These are phyloP conservation scores for Naematelia aurantialba DNA, from an alignment of 768 basidiomycete species.

Conservation along the genomic window DNA sequence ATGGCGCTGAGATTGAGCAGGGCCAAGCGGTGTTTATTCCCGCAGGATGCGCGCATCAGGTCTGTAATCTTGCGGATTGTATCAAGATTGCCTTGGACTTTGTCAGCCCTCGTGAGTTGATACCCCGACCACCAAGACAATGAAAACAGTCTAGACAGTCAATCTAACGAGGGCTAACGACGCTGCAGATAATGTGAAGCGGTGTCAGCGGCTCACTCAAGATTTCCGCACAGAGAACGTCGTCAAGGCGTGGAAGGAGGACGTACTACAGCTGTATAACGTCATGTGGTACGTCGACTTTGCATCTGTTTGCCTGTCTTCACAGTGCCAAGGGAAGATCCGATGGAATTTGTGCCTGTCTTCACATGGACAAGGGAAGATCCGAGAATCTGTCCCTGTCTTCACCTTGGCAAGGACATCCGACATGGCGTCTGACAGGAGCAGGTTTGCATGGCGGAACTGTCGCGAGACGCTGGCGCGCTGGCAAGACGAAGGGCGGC, in stretches of 20 bases:
- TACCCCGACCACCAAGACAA: neutral
- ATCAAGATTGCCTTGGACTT: slow-evolving; percentile 95
- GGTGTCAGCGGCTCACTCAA: slow-evolving; percentile 77
- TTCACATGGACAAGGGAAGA: too few species aligned
- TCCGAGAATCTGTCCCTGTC: neutral
- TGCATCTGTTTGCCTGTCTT: neutral
- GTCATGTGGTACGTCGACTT: slow-evolving; percentile 73
- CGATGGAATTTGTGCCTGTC: too few species aligned
- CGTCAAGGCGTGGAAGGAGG: slow-evolving; percentile 81
- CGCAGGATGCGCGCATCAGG: slow-evolving; percentile 64
- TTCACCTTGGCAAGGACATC: neutral
- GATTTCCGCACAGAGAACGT: slow-evolving; percentile 89
- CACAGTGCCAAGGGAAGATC: neutral
- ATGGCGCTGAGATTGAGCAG: slow-evolving; percentile 14
- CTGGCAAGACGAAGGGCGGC: slow-evolving; percentile 5
- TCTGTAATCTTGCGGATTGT: slow-evolving; percentile 88
- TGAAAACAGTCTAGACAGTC: neutral
- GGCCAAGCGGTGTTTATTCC: slow-evolving; percentile 92
- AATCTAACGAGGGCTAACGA: neutral
- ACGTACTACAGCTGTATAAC: slow-evolving; percentile 81
- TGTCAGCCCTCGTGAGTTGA: slow-evolving; percentile 63
- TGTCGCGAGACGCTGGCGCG: slow-evolving; percentile 15
- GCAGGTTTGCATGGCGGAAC: slow-evolving; percentile 28
- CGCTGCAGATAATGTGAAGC: slow-evolving; percentile 67
- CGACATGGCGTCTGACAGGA: slow-evolving; percentile 8